phyloP scores from a whole-genome alignment of 129 eudicot species.

The Silybum marianum region DNA sequence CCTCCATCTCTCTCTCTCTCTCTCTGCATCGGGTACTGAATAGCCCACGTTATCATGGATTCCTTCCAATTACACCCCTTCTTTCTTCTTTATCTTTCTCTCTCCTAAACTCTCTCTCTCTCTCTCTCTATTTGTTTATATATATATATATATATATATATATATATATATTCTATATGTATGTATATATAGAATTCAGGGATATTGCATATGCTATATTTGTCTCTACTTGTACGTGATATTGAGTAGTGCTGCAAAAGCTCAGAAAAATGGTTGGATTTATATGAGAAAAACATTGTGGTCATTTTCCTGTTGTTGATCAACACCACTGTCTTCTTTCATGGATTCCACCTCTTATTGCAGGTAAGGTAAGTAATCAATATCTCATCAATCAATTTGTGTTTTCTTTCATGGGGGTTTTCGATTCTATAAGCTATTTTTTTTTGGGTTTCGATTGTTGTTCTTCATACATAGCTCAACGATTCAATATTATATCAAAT shows the following conservation, averaged over 20 bases:
- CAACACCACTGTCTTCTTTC: slow-evolving; percentile 13
- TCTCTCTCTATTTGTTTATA: too few species aligned
- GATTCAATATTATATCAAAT: slow-evolving; percentile 9
- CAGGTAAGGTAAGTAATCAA: slow-evolving; percentile 38
- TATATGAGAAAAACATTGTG: slow-evolving; percentile 14
- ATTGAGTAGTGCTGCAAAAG: slow-evolving; percentile 35
- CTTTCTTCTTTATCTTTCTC: slow-evolving; percentile 29
- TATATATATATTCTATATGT: slow-evolving; percentile 2
- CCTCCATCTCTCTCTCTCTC: background rate
- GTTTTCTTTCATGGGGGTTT: slow-evolving; percentile 10
- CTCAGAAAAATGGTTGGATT: slow-evolving; percentile 32
- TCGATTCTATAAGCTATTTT: background rate
- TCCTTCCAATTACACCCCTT: slow-evolving; percentile 25
- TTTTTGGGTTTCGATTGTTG: slow-evolving; percentile 16
- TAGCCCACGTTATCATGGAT: slow-evolving; percentile 59
- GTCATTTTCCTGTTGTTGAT: slow-evolving; percentile 22
- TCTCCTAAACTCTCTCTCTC: slow-evolving; percentile 8
- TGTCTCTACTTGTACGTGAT: slow-evolving; percentile 40
- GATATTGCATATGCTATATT: slow-evolving; percentile 2
- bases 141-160: background rate
- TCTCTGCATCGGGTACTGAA: slow-evolving; percentile 37
- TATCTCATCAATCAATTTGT: slow-evolving; percentile 7
- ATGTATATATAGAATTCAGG: too few species aligned
- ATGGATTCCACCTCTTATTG: slow-evolving; percentile 48
- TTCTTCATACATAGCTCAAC: slow-evolving; percentile 1